Evolutionary conservation across 2,329 filamentous ascomycete genomes (phyloP), one percentile per base, ranked within the genome.

Genomic region (Pseudogymnoascus sp.): DNA sequence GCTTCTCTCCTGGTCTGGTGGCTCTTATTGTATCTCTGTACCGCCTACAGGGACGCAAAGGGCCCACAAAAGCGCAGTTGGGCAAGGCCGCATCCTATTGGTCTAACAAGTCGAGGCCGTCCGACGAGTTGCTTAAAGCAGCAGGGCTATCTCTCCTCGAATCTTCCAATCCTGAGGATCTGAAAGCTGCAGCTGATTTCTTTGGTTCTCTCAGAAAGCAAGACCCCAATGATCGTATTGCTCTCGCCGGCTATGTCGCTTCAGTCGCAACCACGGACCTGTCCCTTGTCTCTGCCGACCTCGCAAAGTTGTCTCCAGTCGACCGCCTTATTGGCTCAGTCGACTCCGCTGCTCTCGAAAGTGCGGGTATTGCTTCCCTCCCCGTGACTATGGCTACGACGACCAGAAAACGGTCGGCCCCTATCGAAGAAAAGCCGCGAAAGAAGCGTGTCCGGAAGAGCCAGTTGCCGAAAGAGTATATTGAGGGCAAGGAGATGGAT

Each of bases 191-290:
- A 0, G 86, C 86, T 2, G 83, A 89, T n/a, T 87, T 94, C 6
- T 97, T 97, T 74, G 81, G 84, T 60, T 82, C 82, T 58, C 81
- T 97, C 10, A 83, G 88, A 66, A 76, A 83, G 2, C 80, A 85
- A 63, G 81, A 91, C 42, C 78, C 82, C n/a, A 78, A 78, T 39
- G 90, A 96, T 68, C 82, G 81, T 33, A 81, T 88, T 61, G 87
- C 90, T 1, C 83, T 85, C 13, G 92, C 92, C 7, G 94, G 94
- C 1, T 84, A 94, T n/a, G 84, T 97, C 6, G 94, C 94, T 2
- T 88, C 92, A 8, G 85, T 90, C 68, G 88, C 90, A 29, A 84
- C 84, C 1, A 79, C 77, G 1, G 80, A 88, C 64, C 80, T 83
- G 1, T 72, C 79, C 7, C 82, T 82, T 65, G 78, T 86, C 17